Conservation (phyloP, 1,284 basidiomycete genomes). For the Fomitopsis schrenkii region DNA sequence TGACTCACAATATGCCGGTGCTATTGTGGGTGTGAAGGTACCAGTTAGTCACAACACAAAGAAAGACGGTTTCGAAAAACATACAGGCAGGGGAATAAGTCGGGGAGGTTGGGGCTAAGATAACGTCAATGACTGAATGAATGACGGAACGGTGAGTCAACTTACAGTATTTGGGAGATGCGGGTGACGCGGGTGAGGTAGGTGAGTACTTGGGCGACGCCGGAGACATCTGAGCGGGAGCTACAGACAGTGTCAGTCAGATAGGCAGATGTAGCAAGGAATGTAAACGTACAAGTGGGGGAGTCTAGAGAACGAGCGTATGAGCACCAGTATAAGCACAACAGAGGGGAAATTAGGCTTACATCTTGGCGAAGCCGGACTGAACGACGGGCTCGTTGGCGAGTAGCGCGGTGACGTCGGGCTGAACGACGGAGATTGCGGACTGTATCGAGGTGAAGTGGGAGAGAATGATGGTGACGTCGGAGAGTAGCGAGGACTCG, state of each 20-base stretch:
- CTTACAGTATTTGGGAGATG: constrained; percentile 87
- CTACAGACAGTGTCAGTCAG: constrained; percentile 26
- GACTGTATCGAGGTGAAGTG: constrained; percentile 78
- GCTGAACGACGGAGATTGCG: constrained; percentile 81
- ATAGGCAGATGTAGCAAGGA: constrained; percentile 1
- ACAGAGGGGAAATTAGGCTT: constrained; percentile 31
- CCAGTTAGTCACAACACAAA: constrained; percentile 2
- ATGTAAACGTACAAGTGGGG: constrained; percentile 57
- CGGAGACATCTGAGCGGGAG: constrained; percentile 76
- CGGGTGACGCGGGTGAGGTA: constrained; percentile 77
- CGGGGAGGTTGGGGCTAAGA: constrained; percentile 73
- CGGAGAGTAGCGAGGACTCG: constrained; percentile 83
- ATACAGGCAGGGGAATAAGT: constrained; percentile 81
- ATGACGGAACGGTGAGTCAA: constrained; percentile 11
- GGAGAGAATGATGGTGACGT: constrained; percentile 87
- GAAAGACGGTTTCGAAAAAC: constrained; percentile 24
- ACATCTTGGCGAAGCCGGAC: constrained; percentile 83
- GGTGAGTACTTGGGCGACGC: constrained; percentile 85
- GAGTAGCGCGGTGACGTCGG: constrained; percentile 83
- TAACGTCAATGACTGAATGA: constrained; percentile 1
- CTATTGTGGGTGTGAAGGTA: constrained; percentile 6
- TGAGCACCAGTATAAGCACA: constrained; percentile 22
- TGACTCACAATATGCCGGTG: constrained; percentile 62
- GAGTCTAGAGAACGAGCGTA: constrained; percentile 51
- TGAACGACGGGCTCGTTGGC: constrained; percentile 83